These are phyloP conservation scores for Paramecium primaurelia DNA, from an alignment of 73 alveolate genomes.

Conservation along the genomic window DNA sequence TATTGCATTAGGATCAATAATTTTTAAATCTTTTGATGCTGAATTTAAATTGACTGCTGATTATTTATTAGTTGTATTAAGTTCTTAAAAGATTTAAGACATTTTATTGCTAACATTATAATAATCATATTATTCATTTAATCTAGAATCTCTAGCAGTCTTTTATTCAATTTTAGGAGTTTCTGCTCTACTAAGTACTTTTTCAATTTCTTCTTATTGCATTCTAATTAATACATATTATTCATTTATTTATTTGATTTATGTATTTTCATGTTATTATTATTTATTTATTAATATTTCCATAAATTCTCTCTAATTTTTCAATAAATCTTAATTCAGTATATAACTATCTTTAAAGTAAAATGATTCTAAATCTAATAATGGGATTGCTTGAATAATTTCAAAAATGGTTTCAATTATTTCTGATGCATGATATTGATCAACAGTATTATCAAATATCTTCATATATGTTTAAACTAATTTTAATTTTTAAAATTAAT, in stretches of 20 bases:
- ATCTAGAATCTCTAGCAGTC: background rate
- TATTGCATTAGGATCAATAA: background rate
- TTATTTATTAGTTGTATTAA: background rate
- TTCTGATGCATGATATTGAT: background rate
- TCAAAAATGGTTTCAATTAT: background rate
- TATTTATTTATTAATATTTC: background rate
- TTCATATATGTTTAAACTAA: background rate
- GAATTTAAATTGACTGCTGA: background rate
- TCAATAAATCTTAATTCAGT: background rate
- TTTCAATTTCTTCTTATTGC: background rate
- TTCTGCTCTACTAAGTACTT: background rate
- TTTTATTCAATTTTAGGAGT: background rate
- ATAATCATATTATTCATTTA: constrained; percentile 12
- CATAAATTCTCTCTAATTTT: background rate
- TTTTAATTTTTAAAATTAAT: background rate
- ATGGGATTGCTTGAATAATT: background rate
- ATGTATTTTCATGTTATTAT: background rate
- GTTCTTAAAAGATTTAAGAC: background rate
- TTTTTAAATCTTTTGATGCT: background rate
- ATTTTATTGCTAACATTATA: constrained; percentile 7
- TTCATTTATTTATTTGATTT: background rate
- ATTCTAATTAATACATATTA: background rate
- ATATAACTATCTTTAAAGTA: background rate
- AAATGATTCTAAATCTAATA: background rate
- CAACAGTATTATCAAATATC: background rate